A percentile compares a stretch with the other conserved stretches of the same genome.
Conservation (phyloP, 1,139 yeast species). For the Taiozyma sp. region DNA sequence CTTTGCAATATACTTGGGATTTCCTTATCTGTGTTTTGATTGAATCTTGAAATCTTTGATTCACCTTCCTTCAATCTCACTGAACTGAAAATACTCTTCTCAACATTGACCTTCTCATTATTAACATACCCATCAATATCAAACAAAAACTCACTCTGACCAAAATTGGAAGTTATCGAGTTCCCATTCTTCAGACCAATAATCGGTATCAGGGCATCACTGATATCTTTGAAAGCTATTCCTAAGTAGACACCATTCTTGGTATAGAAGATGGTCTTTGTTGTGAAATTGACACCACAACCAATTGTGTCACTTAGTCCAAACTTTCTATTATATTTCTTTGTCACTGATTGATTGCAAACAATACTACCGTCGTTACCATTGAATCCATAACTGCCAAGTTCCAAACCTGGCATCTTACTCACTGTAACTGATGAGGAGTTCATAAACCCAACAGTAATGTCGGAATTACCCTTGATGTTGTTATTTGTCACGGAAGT, state of each 20-base stretch:
- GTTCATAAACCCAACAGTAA: constrained; percentile 36
- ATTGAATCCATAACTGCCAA: constrained; percentile 50
- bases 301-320: constrained; percentile 67
- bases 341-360: constrained; percentile 33
- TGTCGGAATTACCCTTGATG: constrained; percentile 33
- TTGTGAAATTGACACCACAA: constrained; percentile 72
- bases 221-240: constrained; percentile 42
- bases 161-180: constrained; percentile 63
- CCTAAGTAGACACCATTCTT: constrained; percentile 71
- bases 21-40: constrained; percentile 27
- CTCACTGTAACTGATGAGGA: constrained; percentile 6
- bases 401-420: constrained; percentile 37
- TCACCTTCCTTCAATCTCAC: constrained; percentile 14
- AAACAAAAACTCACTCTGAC: constrained; percentile 57
- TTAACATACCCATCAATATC: constrained; percentile 66
- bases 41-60: constrained; percentile 4
- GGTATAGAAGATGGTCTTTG: constrained; percentile 64
- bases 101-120: constrained; percentile 30
- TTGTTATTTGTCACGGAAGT: constrained; percentile 29
- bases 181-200: constrained; percentile 47
- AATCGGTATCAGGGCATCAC: constrained; percentile 37
- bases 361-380: constrained; percentile 51
- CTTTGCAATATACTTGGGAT: constrained; percentile 24
- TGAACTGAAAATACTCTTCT: constrained; percentile 18
- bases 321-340: constrained; percentile 39